Evolutionary conservation across 805 yeast species (phyloP), one percentile per base, ranked within the genome.

Genomic region (Ogataea allantospora): DNA sequence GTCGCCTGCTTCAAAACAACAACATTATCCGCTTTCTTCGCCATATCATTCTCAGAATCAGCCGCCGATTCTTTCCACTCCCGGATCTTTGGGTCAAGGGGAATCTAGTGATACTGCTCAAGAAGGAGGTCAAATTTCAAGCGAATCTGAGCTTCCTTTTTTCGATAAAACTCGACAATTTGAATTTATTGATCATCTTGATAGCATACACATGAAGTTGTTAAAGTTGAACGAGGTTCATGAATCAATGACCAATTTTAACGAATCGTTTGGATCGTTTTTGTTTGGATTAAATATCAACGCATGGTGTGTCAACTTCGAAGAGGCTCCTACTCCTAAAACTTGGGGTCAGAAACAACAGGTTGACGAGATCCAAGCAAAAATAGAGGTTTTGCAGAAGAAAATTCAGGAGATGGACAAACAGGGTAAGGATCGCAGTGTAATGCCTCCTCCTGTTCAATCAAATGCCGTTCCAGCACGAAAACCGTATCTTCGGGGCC

Each of bases 271-370:
- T 50, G 79, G 55, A 7, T 45, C 89, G 26, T 79, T 88, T 38
- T 56, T 88, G 35, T 86, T 84, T 53, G 95, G 96, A 2, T 62
- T 88, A 33, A 77, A 83, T 55, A 78, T 87, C 60, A 87, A 88
- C 53, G 89, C 95, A 44, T 88, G 93, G 82, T 85, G 95, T 61
- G 83, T 83, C 18, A 88, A 84, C 53, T 85, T 85, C 50, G 63
- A 66, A 14, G 55, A 58, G 32, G 44, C 57, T 2, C 58, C 62
- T 1, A 51, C 43, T 6, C 35, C 43, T 2, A 50, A 49, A 22
- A 50, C 52, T 6, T 44, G 55, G 55, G 37, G 25, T 17, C 48
- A 52, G 24, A 37, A 42, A 27, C 40, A 46, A 7, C 48, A 51
- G 29, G 29, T 52, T 7, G 43, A 38, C 26, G 46, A 44, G 13